Evolutionary conservation across 768 basidiomycete genomes (phyloP).

Genomic region (Boletellus ananas): DNA sequence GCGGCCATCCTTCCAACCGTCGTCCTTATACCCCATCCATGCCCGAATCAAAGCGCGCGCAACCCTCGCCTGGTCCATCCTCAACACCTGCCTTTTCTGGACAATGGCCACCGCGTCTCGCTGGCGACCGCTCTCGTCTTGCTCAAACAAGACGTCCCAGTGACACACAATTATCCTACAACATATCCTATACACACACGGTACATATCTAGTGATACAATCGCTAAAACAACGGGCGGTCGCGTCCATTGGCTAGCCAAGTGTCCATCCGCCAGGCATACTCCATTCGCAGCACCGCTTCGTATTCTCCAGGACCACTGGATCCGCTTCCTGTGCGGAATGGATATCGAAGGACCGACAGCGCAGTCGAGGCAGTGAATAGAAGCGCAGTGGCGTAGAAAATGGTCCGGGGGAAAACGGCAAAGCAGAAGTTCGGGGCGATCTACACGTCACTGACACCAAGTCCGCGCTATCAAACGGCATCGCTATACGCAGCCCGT

Average conservation of each 20-base stretch:
- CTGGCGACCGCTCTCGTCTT: constrained; percentile 22
- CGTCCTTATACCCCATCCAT: constrained; percentile 24
- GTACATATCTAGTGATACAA: constrained; percentile 15
- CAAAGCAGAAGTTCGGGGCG: constrained; percentile 5
- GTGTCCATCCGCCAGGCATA: constrained; percentile 43
- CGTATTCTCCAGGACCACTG: constrained; percentile 9
- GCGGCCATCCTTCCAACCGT: constrained; percentile 11
- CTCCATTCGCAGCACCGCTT: constrained; percentile 29
- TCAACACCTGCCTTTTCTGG: constrained; percentile 34
- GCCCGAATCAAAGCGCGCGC: constrained; percentile 22
- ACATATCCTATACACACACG: constrained; percentile 15
- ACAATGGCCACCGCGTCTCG: constrained; percentile 21
- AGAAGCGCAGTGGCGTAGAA: constrained; percentile 15
- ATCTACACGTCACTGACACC: constrained; percentile 1
- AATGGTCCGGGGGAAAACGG: constrained; percentile 14
- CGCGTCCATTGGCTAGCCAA: constrained; percentile 11
- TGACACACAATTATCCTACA: constrained; percentile 8
- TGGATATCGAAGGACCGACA: constrained; percentile 16
- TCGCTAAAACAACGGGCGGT: background rate
- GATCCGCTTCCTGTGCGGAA: constrained; percentile 15
- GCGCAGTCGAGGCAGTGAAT: constrained; percentile 26
- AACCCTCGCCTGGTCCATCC: constrained; percentile 14
- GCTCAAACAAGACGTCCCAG: background rate
- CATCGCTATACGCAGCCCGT: constrained; percentile 23
- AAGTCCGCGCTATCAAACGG: constrained; percentile 22